phyloP scores from a whole-genome alignment of 2,329 filamentous ascomycete genomes.

The Pseudogymnoascus sp. region DNA sequence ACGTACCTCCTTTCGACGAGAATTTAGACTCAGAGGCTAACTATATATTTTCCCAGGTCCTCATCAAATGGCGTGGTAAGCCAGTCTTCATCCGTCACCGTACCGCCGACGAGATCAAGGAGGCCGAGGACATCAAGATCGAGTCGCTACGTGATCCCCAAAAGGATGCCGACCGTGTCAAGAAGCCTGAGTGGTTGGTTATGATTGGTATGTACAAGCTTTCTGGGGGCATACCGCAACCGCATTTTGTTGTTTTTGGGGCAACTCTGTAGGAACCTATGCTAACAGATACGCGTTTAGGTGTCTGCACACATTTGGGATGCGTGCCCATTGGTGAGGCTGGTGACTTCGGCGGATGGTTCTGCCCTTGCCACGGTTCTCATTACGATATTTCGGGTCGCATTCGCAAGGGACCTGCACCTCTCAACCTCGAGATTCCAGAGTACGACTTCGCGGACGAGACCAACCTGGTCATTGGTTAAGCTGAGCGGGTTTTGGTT shows the following conservation, averaged over 20 bases:
- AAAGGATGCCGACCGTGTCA: conserved; percentile 81
- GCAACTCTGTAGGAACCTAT: conserved; percentile 19
- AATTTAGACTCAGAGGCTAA: conserved; percentile 12
- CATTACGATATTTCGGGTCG: conserved; percentile 99
- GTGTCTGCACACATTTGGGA: conserved; percentile 98
- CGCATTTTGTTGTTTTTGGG: background rate
- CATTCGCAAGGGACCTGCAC: conserved; percentile 93
- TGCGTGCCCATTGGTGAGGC: conserved; percentile 99
- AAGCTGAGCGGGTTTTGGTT: conserved; percentile 33
- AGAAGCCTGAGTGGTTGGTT: conserved; percentile 98
- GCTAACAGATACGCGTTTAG: conserved; percentile 36
- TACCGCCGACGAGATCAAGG: conserved; percentile 83
- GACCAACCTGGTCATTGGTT: conserved; percentile 85
- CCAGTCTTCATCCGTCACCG: conserved; percentile 99
- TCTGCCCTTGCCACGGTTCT: conserved; percentile 99
- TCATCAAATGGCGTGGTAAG: conserved; percentile 99
- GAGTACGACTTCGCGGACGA: conserved; percentile 89
- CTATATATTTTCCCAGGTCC: conserved; percentile 51
- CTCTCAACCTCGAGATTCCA: conserved; percentile 94
- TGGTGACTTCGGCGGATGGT: conserved; percentile 97
- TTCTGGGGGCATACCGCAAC: background rate
- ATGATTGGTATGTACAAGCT: conserved; percentile 67
- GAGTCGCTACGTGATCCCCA: conserved; percentile 83
- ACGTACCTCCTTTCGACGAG: conserved; percentile 33
- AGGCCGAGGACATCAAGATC: conserved; percentile 84